Evolutionary conservation across 768 basidiomycete species (phyloP).

Genomic region (Tylopilus felleus): DNA sequence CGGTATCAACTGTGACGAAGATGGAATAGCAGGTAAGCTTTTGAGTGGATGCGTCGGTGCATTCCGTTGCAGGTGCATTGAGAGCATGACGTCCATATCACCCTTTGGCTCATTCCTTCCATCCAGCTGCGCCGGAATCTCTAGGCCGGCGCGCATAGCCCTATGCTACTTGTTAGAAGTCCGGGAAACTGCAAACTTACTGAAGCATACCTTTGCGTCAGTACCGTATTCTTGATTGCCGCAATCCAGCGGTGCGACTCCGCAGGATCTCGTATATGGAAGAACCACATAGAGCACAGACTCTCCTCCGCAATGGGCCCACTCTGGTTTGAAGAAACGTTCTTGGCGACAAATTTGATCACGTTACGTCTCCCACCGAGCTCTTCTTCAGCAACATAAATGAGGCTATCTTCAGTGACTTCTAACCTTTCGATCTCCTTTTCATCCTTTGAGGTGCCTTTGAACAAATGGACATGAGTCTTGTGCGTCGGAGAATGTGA

Average conservation of each 20-base stretch:
- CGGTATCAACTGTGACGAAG: conserved; percentile 16
- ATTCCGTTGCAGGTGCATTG: conserved; percentile 68
- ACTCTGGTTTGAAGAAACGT: conserved; percentile 45
- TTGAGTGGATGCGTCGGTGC: conserved; percentile 31
- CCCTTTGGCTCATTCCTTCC: conserved; percentile 63
- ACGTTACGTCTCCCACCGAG: conserved; percentile 47
- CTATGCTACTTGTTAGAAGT: conserved; percentile 33
- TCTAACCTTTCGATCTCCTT: conserved; percentile 70
- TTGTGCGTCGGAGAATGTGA: conserved; percentile 36
- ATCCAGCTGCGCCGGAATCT: conserved; percentile 39
- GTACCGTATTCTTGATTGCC: conserved; percentile 66
- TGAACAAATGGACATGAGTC: conserved; percentile 72
- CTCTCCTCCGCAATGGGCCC: conserved; percentile 12
- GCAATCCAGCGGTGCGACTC: conserved; percentile 78
- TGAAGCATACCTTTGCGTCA: conserved; percentile 57
- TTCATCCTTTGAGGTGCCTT: conserved; percentile 54
- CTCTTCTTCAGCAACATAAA: conserved; percentile 64
- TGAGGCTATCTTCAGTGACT: conserved; percentile 73
- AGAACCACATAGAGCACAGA: conserved; percentile 44
- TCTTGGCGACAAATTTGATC: conserved; percentile 65
- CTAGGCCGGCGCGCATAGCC: conserved; percentile 66
- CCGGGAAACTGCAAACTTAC: neutral
- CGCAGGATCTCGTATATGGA: conserved; percentile 57
- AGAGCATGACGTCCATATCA: conserved; percentile 81
- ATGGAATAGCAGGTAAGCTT: conserved; percentile 5